Evolutionary conservation across 2,329 filamentous ascomycete species (phyloP).

Genomic region (Exophiala bonariae): DNA sequence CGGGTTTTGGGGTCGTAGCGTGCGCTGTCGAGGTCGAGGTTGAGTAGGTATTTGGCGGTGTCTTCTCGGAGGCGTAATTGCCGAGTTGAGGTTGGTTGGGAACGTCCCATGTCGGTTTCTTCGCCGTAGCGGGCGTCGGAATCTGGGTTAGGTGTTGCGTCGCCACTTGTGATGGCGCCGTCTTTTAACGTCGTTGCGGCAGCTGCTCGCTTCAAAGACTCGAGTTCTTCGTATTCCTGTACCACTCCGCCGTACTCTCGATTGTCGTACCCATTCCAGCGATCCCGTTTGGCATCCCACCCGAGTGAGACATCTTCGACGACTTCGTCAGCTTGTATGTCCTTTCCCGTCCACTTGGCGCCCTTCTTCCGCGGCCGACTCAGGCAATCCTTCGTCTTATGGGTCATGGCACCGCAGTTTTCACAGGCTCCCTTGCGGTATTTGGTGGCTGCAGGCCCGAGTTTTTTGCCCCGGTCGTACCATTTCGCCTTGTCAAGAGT

Average conservation of each 20-base stretch:
- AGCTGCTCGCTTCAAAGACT: slow-evolving; percentile 67
- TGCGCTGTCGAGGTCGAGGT: slow-evolving; percentile 91
- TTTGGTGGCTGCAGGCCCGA: slow-evolving; percentile 87
- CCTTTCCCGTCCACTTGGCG: slow-evolving; percentile 85
- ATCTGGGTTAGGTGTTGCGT: slow-evolving; percentile 26
- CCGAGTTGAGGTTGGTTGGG: slow-evolving; percentile 80
- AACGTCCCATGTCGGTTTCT: slow-evolving; percentile 90
- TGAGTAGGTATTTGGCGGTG: slow-evolving; percentile 93
- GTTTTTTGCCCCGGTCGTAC: slow-evolving; percentile 87
- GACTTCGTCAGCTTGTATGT: slow-evolving; percentile 90
- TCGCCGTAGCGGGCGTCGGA: slow-evolving; percentile 73
- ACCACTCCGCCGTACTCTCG: slow-evolving; percentile 84
- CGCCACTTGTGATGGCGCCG: slow-evolving; percentile 15
- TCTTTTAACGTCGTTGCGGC: slow-evolving; percentile 51
- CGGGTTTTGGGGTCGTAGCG: slow-evolving; percentile 98
- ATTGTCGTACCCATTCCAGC: slow-evolving; percentile 97
- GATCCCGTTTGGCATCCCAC: slow-evolving; percentile 96
- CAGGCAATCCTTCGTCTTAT: slow-evolving; percentile 92
- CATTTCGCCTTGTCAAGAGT: slow-evolving; percentile 70
- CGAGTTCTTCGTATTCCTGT: slow-evolving; percentile 83
- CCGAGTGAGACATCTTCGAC: slow-evolving; percentile 83
- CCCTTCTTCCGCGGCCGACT: slow-evolving; percentile 84
- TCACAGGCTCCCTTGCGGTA: slow-evolving; percentile 98
- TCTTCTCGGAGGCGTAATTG: slow-evolving; percentile 93
- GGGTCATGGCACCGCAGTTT: slow-evolving; percentile 96